A percentile compares a stretch with the other conserved stretches of the same genome.
These are phyloP conservation scores for Pyrenopolyporus hunteri DNA, from an alignment of 495 filamentous ascomycete species.

Conservation along the genomic window DNA sequence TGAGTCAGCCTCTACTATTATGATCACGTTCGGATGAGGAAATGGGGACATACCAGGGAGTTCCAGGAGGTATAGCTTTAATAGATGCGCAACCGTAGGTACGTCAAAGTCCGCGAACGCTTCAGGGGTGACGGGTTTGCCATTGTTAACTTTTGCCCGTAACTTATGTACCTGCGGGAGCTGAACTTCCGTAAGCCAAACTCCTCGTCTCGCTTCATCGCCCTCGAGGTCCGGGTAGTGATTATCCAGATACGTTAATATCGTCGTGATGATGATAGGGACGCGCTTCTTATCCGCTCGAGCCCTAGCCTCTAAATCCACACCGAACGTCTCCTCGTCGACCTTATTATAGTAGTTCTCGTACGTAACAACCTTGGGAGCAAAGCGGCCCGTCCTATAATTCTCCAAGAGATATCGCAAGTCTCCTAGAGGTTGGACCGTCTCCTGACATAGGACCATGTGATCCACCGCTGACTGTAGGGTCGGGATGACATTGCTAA, in stretches of 20 bases:
- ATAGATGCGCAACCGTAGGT: constrained; percentile 86
- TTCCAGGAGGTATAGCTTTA: constrained; percentile 96
- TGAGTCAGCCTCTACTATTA: constrained; percentile 28
- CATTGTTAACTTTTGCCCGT: constrained; percentile 81
- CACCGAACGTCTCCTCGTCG: constrained; percentile 96
- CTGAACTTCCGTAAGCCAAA: constrained; percentile 94
- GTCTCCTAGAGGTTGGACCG: constrained; percentile 90
- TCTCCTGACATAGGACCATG: constrained; percentile 99
- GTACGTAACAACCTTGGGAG: constrained; percentile 89
- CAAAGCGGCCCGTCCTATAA: constrained; percentile 92
- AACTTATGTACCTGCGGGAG: constrained; percentile 85
- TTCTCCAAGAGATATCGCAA: constrained; percentile 96
- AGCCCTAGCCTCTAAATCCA: constrained; percentile 93
- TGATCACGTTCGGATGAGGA: not conserved
- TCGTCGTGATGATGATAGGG: constrained; percentile 87
- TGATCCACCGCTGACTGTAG: constrained; percentile 94
- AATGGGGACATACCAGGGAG: constrained; percentile 73
- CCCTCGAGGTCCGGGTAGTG: constrained; percentile 98
- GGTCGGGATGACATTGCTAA: constrained; percentile 97
- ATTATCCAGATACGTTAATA: constrained; percentile 92
- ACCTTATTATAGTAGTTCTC: constrained; percentile 99
- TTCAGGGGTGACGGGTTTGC: constrained; percentile 78
- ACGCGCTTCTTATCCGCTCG: constrained; percentile 94
- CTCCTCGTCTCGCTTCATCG: constrained; percentile 88
- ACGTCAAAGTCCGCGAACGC: constrained; percentile 86